These are phyloP conservation scores for Gomphus bonarii DNA, from an alignment of 1,284 basidiomycete genomes.

Conservation along the genomic window DNA sequence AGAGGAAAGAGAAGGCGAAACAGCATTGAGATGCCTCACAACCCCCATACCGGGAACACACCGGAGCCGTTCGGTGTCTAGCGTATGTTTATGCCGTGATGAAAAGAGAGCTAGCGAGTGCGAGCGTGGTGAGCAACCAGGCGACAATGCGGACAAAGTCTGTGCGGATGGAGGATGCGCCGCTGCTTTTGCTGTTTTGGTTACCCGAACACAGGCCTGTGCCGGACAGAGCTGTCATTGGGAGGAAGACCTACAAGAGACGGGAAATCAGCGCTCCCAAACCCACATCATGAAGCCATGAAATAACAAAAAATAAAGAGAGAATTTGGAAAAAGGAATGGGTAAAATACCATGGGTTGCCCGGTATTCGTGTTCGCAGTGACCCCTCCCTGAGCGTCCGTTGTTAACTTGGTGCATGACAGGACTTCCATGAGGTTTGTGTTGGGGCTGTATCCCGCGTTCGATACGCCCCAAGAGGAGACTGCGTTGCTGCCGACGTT, in stretches of 20 bases:
- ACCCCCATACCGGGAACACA: too few species aligned
- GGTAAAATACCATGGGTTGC: conserved; percentile 28
- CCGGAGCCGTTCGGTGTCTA: neutral
- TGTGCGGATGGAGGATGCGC: neutral
- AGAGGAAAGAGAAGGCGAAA: too few species aligned
- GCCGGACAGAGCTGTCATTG: neutral
- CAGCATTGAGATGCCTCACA: too few species aligned
- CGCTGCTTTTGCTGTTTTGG: neutral
- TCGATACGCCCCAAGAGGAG: conserved; percentile 36
- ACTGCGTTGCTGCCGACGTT: conserved; percentile 41
- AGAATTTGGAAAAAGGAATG: neutral
- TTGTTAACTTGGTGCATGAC: conserved; percentile 37
- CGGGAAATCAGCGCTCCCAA: neutral
- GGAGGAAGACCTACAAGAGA: neutral
- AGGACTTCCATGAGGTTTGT: conserved; percentile 54
- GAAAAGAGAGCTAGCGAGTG: neutral
- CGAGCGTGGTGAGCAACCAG: neutral
- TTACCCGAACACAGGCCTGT: neutral
- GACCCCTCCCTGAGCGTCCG: conserved; percentile 36
- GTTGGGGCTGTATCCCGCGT: conserved; percentile 33
- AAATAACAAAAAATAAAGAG: neutral
- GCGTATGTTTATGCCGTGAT: neutral
- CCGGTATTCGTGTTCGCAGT: conserved; percentile 25
- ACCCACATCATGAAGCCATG: neutral
- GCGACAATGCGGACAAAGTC: neutral